Evolutionary conservation across 2,329 filamentous ascomycete species (phyloP), one percentile per base, ranked within the genome.

Genomic region (Apiospora pterosperma): DNA sequence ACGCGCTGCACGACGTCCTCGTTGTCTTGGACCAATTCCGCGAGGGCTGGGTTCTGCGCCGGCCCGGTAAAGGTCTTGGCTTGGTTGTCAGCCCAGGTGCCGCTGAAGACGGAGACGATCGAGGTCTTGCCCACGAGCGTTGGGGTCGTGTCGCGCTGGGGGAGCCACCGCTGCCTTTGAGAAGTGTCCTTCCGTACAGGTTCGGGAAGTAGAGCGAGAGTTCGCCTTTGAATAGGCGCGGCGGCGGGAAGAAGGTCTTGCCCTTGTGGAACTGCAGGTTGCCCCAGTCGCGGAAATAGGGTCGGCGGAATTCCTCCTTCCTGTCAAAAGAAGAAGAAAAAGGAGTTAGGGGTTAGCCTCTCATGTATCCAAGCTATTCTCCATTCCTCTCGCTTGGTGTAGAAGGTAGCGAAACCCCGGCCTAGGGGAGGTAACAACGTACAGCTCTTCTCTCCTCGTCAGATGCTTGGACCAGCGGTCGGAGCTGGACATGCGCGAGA

Each of bases 231-330:
- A 98, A 98, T 60, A 95, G 85, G n/a, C 90, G 85, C 4, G 91
- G 88, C 41, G 95, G 95, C 23, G 93, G 89, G 62, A 95, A 82
- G 80, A 97, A 99, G 28, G 93, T 93, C 79, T 99, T 99, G 73
- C 96, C 96, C 72, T 93, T 88, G 79, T 96, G 90, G 69, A 90
- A 85, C 62, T 84, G 84, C 77, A 97, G 86, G 79, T 96, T 96
- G 66, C 87, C 88, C 91, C 93, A 97, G 83, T 99, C 95, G 76
- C 93, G 91, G 81, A 97, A 99, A 79, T 99, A 99, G 2, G 95
- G 94, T 65, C 92, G 92, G 23, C 90, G 83, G 74, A 96, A 90
- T 76, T 93, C 88, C 69, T 87, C 85, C 55, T 92, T 92, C 63
- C 90, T 92, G 69, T 71, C 16, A 19, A 52, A 12, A 8, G 6